A percentile compares a stretch with the other conserved stretches of the same genome.
phyloP scores from a whole-genome alignment of 2,329 filamentous ascomycete genomes.

The Alternaria tenuissima region DNA sequence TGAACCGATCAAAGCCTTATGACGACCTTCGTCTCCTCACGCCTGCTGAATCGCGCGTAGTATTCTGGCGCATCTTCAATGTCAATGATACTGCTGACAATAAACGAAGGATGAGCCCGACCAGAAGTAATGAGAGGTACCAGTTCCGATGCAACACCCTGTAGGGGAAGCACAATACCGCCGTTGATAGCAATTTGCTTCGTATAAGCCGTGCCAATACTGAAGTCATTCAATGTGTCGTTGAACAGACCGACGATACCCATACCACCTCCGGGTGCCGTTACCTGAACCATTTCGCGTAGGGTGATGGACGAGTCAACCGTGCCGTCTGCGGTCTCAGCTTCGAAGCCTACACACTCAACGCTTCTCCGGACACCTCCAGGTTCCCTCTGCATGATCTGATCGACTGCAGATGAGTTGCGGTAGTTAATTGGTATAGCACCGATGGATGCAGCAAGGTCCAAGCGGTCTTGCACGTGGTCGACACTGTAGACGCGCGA shows the following conservation, averaged over 20 bases:
- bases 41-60: slow-evolving; percentile 24
- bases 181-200: slow-evolving; percentile 11
- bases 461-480: slow-evolving; percentile 22
- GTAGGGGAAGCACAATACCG: slow-evolving; percentile 21
- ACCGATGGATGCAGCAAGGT: slow-evolving; percentile 38
- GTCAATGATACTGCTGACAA: slow-evolving; percentile 22
- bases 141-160: slow-evolving; percentile 13
- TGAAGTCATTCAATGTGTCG: slow-evolving; percentile 5
- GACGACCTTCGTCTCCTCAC: slow-evolving; percentile 31
- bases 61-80: slow-evolving; percentile 32
- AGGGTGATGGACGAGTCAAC: slow-evolving; percentile 31
- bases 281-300: slow-evolving; percentile 39
- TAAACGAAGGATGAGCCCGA: slow-evolving; percentile 22
- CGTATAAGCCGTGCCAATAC: slow-evolving; percentile 2
- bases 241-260: slow-evolving; percentile 32
- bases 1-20: slow-evolving; percentile 8
- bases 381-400: slow-evolving; percentile 37
- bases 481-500: slow-evolving; percentile 46
- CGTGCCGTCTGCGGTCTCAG: slow-evolving; percentile 26
- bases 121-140: slow-evolving; percentile 23
- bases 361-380: slow-evolving; percentile 14
- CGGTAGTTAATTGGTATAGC: slow-evolving; percentile 48
- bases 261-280: slow-evolving; percentile 37
- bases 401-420: slow-evolving; percentile 34
- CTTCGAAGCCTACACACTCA: slow-evolving; percentile 19